Conservation (phyloP, 371 early-diverging fungal species). For the Rhizomucor miehei region DNA sequence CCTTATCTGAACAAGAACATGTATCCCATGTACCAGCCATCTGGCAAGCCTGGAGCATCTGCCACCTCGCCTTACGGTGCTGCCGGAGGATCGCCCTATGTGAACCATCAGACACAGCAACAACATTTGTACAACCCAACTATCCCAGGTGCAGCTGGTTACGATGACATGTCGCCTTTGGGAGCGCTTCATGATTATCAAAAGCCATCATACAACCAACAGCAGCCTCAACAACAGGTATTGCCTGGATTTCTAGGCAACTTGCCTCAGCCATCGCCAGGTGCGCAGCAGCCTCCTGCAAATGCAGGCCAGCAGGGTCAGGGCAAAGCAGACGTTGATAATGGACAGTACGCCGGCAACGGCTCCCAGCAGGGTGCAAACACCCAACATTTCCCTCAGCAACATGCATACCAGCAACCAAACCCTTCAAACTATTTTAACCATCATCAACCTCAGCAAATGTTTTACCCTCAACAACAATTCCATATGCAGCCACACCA, state of each 20-base stretch:
- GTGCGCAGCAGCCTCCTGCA: neutral
- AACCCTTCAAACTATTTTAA: slow-evolving; percentile 2
- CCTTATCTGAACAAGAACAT: slow-evolving; percentile 84
- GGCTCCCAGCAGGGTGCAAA: slow-evolving; percentile 11
- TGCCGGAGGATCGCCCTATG: slow-evolving; percentile 17
- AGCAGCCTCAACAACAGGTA: slow-evolving; percentile 1
- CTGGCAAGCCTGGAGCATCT: slow-evolving; percentile 29
- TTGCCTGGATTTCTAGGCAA: slow-evolving; percentile 8
- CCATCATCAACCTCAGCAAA: slow-evolving; percentile 9
- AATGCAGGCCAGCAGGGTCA: neutral
- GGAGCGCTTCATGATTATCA: slow-evolving; percentile 44
- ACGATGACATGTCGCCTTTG: slow-evolving; percentile 45
- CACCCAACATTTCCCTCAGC: slow-evolving; percentile 17
- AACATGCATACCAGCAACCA: slow-evolving; percentile 11
- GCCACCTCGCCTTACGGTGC: slow-evolving; percentile 48
- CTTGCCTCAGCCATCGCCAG: neutral
- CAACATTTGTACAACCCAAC: slow-evolving; percentile 40
- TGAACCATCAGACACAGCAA: slow-evolving; percentile 2
- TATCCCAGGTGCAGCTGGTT: slow-evolving; percentile 18
- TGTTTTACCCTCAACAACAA: slow-evolving; percentile 5
- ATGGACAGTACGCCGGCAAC: slow-evolving; percentile 8
- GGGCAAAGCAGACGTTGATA: neutral
- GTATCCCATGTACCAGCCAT: slow-evolving; percentile 68
- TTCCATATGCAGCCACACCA: slow-evolving; percentile 13
- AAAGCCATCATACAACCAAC: slow-evolving; percentile 16